Evolutionary conservation across 2,329 filamentous ascomycete genomes (phyloP).

Genomic region (Simplicillium sp.): DNA sequence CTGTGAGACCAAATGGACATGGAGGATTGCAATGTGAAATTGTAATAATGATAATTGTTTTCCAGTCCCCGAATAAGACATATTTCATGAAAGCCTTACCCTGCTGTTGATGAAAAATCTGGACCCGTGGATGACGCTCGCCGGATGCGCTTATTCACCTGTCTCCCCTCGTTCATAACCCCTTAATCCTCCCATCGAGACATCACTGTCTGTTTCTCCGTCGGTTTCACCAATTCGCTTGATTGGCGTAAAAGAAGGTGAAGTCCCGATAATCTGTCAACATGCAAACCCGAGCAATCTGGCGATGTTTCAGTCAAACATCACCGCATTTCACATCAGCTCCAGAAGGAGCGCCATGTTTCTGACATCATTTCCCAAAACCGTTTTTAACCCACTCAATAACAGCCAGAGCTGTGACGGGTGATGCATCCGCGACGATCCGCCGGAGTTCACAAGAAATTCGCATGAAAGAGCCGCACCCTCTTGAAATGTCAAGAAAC

Average conservation of each 20-base stretch:
- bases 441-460: neutral
- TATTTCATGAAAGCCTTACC: no score
- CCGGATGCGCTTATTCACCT: no score
- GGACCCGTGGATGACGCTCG: no score
- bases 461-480: neutral
- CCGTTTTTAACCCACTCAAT: neutral
- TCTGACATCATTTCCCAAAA: neutral
- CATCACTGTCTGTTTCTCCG: no score
- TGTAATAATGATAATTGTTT: no score
- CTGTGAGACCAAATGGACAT: no score
- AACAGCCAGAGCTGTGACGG: neutral
- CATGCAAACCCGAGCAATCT: constrained; percentile 1
- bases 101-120: no score
- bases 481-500: neutral
- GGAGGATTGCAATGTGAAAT: no score
- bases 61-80: no score
- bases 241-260: neutral
- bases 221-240: no score
- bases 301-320: neutral
- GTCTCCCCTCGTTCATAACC: no score
- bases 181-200: no score
- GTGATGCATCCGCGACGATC: constrained; percentile 1
- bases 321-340: neutral
- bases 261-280: neutral
- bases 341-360: constrained; percentile 1